These are phyloP conservation scores for Alternaria sp. DNA, from an alignment of 2,329 filamentous ascomycete genomes.

Conservation along the genomic window DNA sequence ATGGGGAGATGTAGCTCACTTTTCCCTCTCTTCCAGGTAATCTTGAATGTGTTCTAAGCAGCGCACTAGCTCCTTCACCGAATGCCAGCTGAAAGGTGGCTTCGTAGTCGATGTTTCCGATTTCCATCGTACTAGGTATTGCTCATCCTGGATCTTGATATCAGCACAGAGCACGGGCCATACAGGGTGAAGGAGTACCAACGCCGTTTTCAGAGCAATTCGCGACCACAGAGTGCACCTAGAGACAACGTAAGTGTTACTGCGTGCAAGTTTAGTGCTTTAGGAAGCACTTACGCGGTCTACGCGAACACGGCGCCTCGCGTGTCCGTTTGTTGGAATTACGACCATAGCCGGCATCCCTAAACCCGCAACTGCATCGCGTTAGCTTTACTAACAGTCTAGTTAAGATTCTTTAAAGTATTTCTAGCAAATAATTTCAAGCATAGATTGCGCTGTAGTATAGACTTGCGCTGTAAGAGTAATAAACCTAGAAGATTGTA, in stretches of 20 bases:
- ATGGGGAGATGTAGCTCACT: constrained; percentile 23
- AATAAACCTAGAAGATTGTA: background rate
- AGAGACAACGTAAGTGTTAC: background rate
- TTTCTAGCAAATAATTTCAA: too few species aligned
- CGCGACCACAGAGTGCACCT: constrained; percentile 27
- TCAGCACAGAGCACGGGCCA: constrained; percentile 34
- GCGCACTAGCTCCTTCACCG: constrained; percentile 48
- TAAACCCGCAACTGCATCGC: constrained; percentile 5
- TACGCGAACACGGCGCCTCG: constrained; percentile 30
- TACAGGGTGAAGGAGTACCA: constrained; percentile 5
- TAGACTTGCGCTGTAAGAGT: background rate
- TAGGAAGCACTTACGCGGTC: constrained; percentile 30
- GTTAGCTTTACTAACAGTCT: constrained; percentile 1
- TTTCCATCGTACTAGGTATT: constrained; percentile 56
- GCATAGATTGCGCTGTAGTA: too few species aligned
- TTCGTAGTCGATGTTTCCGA: constrained; percentile 12
- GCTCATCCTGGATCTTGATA: constrained; percentile 45
- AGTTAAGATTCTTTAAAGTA: background rate
- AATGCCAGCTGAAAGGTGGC: constrained; percentile 56
- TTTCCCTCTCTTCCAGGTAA: constrained; percentile 49
- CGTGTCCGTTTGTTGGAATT: constrained; percentile 28
- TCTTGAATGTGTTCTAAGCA: constrained; percentile 54
- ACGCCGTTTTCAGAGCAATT: constrained; percentile 40
- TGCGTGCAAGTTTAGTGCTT: background rate
- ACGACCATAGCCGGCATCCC: constrained; percentile 42